phyloP scores from a whole-genome alignment of 345 rosid genomes.

The Dipteronia dyeriana region DNA sequence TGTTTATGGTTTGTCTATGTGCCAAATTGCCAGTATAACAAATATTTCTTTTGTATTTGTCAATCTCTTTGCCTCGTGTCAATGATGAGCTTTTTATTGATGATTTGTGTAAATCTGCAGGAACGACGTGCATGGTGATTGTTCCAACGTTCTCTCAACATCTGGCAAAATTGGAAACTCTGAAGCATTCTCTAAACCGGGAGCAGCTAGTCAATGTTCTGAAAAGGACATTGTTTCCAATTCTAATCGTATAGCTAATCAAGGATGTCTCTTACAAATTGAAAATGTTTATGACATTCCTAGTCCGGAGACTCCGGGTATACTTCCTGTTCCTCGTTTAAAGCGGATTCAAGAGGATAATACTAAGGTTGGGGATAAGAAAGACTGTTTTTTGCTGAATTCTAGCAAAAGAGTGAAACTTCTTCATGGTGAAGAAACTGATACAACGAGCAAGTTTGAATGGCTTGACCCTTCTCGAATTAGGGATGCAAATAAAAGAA shows the following conservation, averaged over 20 bases:
- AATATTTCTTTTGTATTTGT: background rate
- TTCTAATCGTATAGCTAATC: constrained; percentile 23
- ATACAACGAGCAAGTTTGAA: constrained; percentile 72
- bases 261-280: constrained; percentile 20
- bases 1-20: background rate
- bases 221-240: constrained; percentile 31
- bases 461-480: constrained; percentile 82
- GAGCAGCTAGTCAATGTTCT: constrained; percentile 18
- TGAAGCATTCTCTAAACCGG: constrained; percentile 24
- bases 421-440: constrained; percentile 37
- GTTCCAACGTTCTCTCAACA: constrained; percentile 25
- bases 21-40: background rate
- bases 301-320: constrained; percentile 81
- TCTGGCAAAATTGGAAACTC: constrained; percentile 26
- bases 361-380: constrained; percentile 32
- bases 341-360: constrained; percentile 67
- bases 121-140: constrained; percentile 27
- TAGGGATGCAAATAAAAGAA: constrained; percentile 75
- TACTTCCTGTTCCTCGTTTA: constrained; percentile 53
- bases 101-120: constrained; percentile 34
- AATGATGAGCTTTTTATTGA: background rate
- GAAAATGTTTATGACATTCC: constrained; percentile 43
- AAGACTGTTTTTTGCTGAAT: constrained; percentile 34
- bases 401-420: constrained; percentile 57
- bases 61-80: background rate